These are phyloP conservation scores for Daucus carota DNA, from an alignment of 129 eudicot species.

Conservation along the genomic window DH1_v3.0 NC_030383.2:62379001-62379500, in stretches of 20 bases:
- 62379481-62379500: neutral
- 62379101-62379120: neutral
- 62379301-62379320: neutral
- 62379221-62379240: neutral
- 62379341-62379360: neutral
- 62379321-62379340: neutral
- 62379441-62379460: no score
- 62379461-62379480: neutral
- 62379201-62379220: no score
- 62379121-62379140: no score
- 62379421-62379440: no score
- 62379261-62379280: neutral
- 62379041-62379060: no score
- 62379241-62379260: neutral
- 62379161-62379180: neutral
- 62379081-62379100: no score
- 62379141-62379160: no score
- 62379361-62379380: neutral
- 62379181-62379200: neutral
- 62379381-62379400: no score
- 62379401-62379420: neutral
- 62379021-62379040: no score
- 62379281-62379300: no score
- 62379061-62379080: no score
- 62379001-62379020: no score